Evolutionary conservation across 2,329 filamentous ascomycete species (phyloP), one percentile per base, ranked within the genome.

Genomic region (Neofusicoccum ribis): DNA sequence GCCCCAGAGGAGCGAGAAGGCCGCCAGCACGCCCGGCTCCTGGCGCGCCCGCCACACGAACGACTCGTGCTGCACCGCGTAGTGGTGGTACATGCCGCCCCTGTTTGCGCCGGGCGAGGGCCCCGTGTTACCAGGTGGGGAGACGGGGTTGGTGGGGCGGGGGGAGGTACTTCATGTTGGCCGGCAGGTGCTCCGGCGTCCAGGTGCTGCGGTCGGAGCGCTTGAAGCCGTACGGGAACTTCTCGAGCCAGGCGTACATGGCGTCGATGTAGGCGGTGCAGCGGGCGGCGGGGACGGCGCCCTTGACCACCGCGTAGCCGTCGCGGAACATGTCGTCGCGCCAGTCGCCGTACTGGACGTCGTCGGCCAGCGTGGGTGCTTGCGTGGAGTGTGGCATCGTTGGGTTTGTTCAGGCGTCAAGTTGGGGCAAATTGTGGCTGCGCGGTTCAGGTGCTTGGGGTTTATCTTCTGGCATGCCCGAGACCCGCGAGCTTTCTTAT

Each of bases 1-100:
- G n/a, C 67, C 71, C 80, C 80, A 82, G 2, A 82, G 72, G 66
- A 78, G 78, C 49, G 74, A 72, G 63, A 82, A 83, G 0, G 76
- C 71, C 1, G 79, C 75, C 37, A 81, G 68, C 2, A 82, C 72
- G 2, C 69, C 72, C 8, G 79, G 79, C 68, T 82, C 80, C 27
- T 59, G 65, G 50, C 78, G 71, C 3, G 79, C 78, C 44, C 82
- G 80, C 80, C 80, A 83, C 1, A 76, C 74, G 68, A 78, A 76
- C 67, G 80, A 77, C 70, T 82, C 81, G 59, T 82, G 80, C 1
- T 76, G 68, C 1, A 74, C 71, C 8, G 71, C 72, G 60, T 82
- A 81, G 15, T 67, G 68, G 34, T 74, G 74, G 69, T 80, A 82
- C 75, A 81, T 82, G 62, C 80, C 79, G 51, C 78, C 78, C 67